Conservation (phyloP, 2,329 filamentous ascomycete species). For the Penicillium sp. region DNA sequence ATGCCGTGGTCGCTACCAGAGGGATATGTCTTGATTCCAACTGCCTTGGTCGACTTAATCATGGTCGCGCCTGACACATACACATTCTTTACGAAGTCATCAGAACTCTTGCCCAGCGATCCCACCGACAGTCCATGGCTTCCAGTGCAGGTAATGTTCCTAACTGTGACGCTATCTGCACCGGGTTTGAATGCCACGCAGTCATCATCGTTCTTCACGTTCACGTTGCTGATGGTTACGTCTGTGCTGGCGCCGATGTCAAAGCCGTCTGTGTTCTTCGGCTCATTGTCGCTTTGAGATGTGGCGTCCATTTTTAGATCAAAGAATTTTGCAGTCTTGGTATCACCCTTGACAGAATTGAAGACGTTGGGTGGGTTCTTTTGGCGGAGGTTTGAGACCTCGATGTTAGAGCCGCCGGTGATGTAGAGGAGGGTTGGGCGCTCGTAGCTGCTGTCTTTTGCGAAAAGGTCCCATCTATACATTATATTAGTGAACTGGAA, state of each 20-base stretch:
- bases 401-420: slow-evolving; percentile 38
- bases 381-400: slow-evolving; percentile 37
- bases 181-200: slow-evolving; percentile 48
- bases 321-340: slow-evolving; percentile 37
- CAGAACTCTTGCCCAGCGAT: slow-evolving; percentile 41
- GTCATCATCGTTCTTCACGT: slow-evolving; percentile 45
- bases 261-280: slow-evolving; percentile 48
- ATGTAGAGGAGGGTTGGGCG: slow-evolving; percentile 46
- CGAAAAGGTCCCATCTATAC: slow-evolving; percentile 41
- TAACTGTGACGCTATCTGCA: slow-evolving; percentile 40
- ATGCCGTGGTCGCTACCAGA: slow-evolving; percentile 36
- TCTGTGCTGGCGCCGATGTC: slow-evolving; percentile 41
- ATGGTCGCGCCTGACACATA: slow-evolving; percentile 43
- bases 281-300: slow-evolving; percentile 38
- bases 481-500: neutral
- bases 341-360: slow-evolving; percentile 39
- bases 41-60: slow-evolving; percentile 45
- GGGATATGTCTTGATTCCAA: slow-evolving; percentile 49
- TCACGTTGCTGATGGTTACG: slow-evolving; percentile 38
- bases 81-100: slow-evolving; percentile 46
- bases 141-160: slow-evolving; percentile 45
- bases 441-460: slow-evolving; percentile 35
- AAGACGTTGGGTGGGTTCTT: slow-evolving; percentile 50
- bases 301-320: slow-evolving; percentile 40
- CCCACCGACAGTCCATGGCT: slow-evolving; percentile 51